Evolutionary conservation across 2,329 filamentous ascomycete species (phyloP).

Genomic region (Diaporthe eres): DNA sequence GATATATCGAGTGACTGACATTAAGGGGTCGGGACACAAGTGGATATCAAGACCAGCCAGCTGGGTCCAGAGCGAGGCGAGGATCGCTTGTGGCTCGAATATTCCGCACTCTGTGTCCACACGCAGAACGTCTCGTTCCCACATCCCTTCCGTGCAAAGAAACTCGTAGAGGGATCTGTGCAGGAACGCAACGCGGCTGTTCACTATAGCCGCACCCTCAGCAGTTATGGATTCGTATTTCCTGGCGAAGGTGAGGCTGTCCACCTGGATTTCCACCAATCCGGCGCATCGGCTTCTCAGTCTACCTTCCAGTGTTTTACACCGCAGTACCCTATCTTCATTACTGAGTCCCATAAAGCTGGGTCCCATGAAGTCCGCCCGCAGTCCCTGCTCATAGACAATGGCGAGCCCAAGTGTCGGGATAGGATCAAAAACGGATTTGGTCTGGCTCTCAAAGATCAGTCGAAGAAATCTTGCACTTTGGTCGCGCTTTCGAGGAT

Average conservation of each 20-base stretch:
- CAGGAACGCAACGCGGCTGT: background rate
- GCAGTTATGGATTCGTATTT: background rate
- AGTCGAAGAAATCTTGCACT: background rate
- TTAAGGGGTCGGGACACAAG: too few species aligned
- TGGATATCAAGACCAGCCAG: background rate
- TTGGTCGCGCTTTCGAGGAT: background rate
- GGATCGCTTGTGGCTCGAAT: background rate
- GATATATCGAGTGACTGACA: too few species aligned
- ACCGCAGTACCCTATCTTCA: background rate
- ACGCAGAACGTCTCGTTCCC: background rate
- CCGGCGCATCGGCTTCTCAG: background rate
- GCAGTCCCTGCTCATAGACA: background rate
- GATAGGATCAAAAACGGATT: fast-evolving
- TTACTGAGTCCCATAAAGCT: background rate
- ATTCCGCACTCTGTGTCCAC: background rate
- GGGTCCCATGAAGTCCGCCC: background rate
- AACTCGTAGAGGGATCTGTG: background rate
- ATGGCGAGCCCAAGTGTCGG: background rate
- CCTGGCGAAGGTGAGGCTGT: background rate
- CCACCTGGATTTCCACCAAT: background rate
- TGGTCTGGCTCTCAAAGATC: background rate
- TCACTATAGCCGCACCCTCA: fast-evolving
- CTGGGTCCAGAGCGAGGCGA: background rate
- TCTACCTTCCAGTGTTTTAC: background rate
- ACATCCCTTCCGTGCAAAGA: background rate